phyloP scores from a whole-genome alignment of 2,329 filamentous ascomycete genomes.

The Sporothrix mexicana region DNA sequence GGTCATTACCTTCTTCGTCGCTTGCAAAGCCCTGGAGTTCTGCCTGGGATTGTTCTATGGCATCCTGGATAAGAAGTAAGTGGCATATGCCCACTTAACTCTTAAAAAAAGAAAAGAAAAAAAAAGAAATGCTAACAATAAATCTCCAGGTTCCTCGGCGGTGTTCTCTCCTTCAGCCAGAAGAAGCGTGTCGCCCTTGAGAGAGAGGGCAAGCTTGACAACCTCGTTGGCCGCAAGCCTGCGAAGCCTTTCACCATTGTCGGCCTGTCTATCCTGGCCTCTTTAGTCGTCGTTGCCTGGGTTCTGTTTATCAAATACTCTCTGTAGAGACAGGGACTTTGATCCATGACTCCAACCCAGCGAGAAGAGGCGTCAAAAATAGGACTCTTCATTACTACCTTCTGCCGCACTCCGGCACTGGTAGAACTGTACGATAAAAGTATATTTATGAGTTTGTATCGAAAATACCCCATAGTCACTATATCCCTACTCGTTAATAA shows the following conservation, averaged over 20 bases:
- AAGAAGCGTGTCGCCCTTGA: constrained; percentile 38
- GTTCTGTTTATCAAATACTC: constrained; percentile 39
- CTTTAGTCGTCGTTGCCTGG: constrained; percentile 39
- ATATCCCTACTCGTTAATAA: no score
- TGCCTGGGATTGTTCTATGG: constrained; percentile 41
- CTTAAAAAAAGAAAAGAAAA: no score
- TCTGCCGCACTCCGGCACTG: no score
- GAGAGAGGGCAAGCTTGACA: constrained; percentile 33
- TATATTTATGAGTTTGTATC: no score
- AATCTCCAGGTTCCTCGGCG: constrained; percentile 33
- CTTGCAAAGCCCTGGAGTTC: constrained; percentile 41
- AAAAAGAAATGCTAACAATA: no score
- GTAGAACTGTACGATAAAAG: no score
- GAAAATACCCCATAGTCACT: no score
- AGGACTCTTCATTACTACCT: no score
- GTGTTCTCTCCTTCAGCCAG: constrained; percentile 38
- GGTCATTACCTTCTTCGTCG: constrained; percentile 41
- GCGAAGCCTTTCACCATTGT: constrained; percentile 31
- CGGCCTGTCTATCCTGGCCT: constrained; percentile 30
- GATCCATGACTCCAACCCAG: no score
- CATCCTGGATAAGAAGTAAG: constrained; percentile 37
- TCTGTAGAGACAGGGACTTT: not conserved
- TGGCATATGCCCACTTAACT: no score
- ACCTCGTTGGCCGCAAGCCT: constrained; percentile 36
- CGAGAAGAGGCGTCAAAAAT: no score